Percentiles rank a stretch among this genome's conserved stretches.
phyloP scores from a whole-genome alignment of 129 eudicot genomes.

The Rutidosis leptorrhynchoides region DNA sequence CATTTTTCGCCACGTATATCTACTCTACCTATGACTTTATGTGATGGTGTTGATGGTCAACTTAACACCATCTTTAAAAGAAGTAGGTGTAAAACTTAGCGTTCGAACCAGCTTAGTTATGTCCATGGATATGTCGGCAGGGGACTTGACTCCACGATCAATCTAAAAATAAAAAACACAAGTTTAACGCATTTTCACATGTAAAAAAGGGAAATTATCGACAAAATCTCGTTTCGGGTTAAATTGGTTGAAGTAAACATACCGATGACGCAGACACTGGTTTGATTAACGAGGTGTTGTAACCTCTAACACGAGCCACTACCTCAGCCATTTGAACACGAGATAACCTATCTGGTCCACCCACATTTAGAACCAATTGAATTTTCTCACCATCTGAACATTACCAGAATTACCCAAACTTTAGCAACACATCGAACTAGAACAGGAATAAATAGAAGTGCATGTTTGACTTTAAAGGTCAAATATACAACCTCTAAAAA shows the following conservation, averaged over 20 bases:
- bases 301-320: conserved; percentile 68
- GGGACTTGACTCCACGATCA: conserved; percentile 91
- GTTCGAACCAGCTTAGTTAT: conserved; percentile 58
- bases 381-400: conserved; percentile 54
- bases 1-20: background rate
- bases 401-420: conserved; percentile 18
- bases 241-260: conserved; percentile 23
- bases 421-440: conserved; percentile 1
- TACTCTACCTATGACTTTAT: conserved; percentile 30
- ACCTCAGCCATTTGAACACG: conserved; percentile 93
- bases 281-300: conserved; percentile 58
- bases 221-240: background rate
- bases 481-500: background rate
- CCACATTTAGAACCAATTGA: conserved; percentile 64
- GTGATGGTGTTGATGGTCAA: conserved; percentile 57
- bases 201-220: background rate
- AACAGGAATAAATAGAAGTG: background rate
- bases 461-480: conserved; percentile 1
- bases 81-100: conserved; percentile 49
- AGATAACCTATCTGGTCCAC: conserved; percentile 84
- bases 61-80: conserved; percentile 62
- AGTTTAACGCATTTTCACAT: conserved; percentile 4
- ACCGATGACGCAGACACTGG: conserved; percentile 83
- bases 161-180: conserved; percentile 39
- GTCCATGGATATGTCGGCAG: conserved; percentile 91